Conservation (phyloP, 768 basidiomycete genomes). For the Lepiota brunneoincarnata region DNA sequence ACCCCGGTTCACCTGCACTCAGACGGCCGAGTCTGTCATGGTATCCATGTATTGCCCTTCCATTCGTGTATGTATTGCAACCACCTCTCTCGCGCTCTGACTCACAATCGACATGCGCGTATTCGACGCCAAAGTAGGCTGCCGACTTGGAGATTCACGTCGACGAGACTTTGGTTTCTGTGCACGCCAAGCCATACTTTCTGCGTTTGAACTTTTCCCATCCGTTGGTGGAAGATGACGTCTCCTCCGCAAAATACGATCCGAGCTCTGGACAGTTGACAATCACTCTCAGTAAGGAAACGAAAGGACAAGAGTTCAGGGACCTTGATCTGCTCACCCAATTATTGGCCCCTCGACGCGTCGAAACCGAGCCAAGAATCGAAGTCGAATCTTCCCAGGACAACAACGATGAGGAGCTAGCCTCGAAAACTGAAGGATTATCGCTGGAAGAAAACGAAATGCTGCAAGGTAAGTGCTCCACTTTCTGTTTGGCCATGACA, state of each 20-base stretch:
- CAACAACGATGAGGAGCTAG: conserved; percentile 38
- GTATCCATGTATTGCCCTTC: conserved; percentile 70
- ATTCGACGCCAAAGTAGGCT: conserved; percentile 51
- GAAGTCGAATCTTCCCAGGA: conserved; percentile 51
- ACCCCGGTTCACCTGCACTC: conserved; percentile 69
- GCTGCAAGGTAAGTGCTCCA: not conserved
- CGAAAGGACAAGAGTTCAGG: conserved; percentile 62
- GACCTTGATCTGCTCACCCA: conserved; percentile 81
- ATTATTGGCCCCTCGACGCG: conserved; percentile 64
- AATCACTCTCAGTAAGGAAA: conserved; percentile 68
- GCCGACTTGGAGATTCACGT: conserved; percentile 79
- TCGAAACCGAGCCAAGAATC: conserved; percentile 38
- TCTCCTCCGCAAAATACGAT: conserved; percentile 72
- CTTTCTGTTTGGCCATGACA: not conserved
- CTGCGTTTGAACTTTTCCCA: conserved; percentile 76
- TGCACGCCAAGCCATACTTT: conserved; percentile 84
- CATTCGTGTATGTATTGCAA: conserved; percentile 50
- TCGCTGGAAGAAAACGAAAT: conserved; percentile 29
- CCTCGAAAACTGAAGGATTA: conserved; percentile 39
- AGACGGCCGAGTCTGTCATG: conserved; percentile 52
- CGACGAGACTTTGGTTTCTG: conserved; percentile 63
- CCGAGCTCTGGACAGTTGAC: conserved; percentile 75
- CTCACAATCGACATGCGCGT: conserved; percentile 8
- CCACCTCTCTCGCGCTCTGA: conserved; percentile 6
- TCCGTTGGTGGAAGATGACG: conserved; percentile 63